A percentile compares a stretch with the other conserved stretches of the same genome.
phyloP scores from a whole-genome alignment of 2,329 filamentous ascomycete genomes.

The Diplodia corticola region DNA sequence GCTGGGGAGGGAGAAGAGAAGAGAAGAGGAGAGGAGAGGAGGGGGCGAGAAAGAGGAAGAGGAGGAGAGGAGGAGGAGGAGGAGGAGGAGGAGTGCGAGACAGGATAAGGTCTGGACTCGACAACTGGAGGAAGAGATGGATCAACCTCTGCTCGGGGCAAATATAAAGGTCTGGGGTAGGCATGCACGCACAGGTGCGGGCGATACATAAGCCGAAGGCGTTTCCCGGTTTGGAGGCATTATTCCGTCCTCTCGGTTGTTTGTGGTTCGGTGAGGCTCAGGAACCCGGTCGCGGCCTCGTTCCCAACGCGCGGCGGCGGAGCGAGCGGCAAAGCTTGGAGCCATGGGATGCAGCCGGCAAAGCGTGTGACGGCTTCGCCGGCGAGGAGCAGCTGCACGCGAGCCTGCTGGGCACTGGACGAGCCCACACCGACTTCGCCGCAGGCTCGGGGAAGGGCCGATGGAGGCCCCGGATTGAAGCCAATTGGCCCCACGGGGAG shows the following conservation, averaged over 20 bases:
- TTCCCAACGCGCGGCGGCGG: not conserved
- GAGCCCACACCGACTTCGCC: conserved; percentile 18
- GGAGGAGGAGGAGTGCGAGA: not conserved
- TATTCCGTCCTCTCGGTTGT: conserved; percentile 12
- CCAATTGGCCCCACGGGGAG: conserved; percentile 18
- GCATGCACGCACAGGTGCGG: not conserved
- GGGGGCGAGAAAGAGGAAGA: not conserved
- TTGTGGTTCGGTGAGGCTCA: not conserved
- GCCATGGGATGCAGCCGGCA: not conserved
- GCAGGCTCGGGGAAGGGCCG: conserved; percentile 7
- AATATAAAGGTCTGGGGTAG: conserved; percentile 4
- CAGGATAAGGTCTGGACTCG: not conserved
- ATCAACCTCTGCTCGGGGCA: not conserved
- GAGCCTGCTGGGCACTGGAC: not conserved
- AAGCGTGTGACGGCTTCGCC: not conserved
- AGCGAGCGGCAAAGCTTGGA: conserved; percentile 13
- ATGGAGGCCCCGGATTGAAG: conserved; percentile 4
- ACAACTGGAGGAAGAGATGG: not conserved
- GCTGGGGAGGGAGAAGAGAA: not conserved
- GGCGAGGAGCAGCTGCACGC: not conserved
- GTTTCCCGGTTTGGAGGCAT: not conserved
- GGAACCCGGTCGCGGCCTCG: not conserved
- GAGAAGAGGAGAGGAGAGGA: not conserved
- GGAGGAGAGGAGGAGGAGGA: not conserved
- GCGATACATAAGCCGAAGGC: conserved; percentile 16